These are phyloP conservation scores for Paecilomyces niveus DNA, from an alignment of 2,329 filamentous ascomycete species.

Conservation along the genomic window DNA sequence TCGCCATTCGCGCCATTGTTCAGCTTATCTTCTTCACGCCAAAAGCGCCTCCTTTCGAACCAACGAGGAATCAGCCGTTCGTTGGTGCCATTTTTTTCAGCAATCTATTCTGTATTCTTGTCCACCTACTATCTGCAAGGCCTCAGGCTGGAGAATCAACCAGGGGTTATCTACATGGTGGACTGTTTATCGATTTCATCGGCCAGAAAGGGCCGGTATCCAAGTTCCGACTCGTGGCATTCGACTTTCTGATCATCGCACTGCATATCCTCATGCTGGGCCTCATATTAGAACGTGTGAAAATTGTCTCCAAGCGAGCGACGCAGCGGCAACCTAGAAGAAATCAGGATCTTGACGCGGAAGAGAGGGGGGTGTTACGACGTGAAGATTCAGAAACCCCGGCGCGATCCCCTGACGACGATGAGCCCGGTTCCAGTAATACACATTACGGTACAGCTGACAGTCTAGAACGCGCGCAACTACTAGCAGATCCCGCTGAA, in stretches of 20 bases:
- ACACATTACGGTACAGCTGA: constrained; percentile 9
- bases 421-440: constrained; percentile 21
- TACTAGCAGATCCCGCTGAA: constrained; percentile 28
- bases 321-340: constrained; percentile 10
- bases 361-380: constrained; percentile 50
- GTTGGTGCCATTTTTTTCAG: constrained; percentile 47
- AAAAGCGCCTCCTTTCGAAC: constrained; percentile 47
- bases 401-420: constrained; percentile 32
- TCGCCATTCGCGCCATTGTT: constrained; percentile 47
- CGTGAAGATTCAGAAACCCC: constrained; percentile 13
- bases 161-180: constrained; percentile 53
- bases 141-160: constrained; percentile 46
- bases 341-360: constrained; percentile 50
- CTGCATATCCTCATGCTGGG: constrained; percentile 54
- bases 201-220: constrained; percentile 53
- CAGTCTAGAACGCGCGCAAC: constrained; percentile 20
- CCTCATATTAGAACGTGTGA: constrained; percentile 46
- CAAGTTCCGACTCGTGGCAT: constrained; percentile 43
- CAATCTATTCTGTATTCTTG: constrained; percentile 50
- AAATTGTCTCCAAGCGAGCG: constrained; percentile 30
- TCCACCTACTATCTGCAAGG: constrained; percentile 49
- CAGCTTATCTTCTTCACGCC: constrained; percentile 55
- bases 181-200: constrained; percentile 58
- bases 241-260: constrained; percentile 49
- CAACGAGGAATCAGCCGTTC: constrained; percentile 46